Evolutionary conservation across 2,329 filamentous ascomycete species (phyloP), one percentile per base, ranked within the genome.

Genomic region (Penicillium rolfsii): DNA sequence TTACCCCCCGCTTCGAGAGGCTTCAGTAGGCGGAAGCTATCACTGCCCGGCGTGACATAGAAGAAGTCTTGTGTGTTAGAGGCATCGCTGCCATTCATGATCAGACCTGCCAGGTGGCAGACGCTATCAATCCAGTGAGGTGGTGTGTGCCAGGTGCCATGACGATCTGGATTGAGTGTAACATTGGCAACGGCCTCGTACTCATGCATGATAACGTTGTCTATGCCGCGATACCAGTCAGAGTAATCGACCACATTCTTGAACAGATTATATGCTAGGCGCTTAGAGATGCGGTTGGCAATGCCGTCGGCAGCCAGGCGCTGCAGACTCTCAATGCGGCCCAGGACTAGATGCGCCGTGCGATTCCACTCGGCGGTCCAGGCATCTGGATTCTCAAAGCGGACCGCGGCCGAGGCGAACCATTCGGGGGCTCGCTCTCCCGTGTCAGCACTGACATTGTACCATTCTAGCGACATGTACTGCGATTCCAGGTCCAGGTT

Each of bases 51-150:
- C 14, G 72, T 76, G 40, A 76, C 64, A 55, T 66, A 76, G 38
- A 74, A 70, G 55, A 68, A 66, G 28, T 71, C 63, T 22, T 67
- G 59, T 3, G 71, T 68, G 50, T 76, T 59, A 3, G 58, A 58
- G 5, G 52, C 64, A 48, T 64, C 60, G n/a, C 68, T 66, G 26
- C 63, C 64, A 52, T 76, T 77, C 71, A 74, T 71, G 48, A 74
- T 70, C 30, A 76, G 71, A 5, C 74, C 74, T 38, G 70, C 72
- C 11, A 76, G 61, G 56, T 78, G 76, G 24, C 70, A 70, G 22
- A 75, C 66, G 46, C 72, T 73, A 64, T 79, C 76, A 36, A 77
- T 75, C 58, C 68, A 71, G 55, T 75, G 73, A 1, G 76, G 77
- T 2, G 73, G 67, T 2, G 66, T 63, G 46, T 64, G 66, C 70